These are phyloP conservation scores for Samsoniella hepiali DNA, from an alignment of 2,329 filamentous ascomycete genomes.

Conservation along the genomic window DNA sequence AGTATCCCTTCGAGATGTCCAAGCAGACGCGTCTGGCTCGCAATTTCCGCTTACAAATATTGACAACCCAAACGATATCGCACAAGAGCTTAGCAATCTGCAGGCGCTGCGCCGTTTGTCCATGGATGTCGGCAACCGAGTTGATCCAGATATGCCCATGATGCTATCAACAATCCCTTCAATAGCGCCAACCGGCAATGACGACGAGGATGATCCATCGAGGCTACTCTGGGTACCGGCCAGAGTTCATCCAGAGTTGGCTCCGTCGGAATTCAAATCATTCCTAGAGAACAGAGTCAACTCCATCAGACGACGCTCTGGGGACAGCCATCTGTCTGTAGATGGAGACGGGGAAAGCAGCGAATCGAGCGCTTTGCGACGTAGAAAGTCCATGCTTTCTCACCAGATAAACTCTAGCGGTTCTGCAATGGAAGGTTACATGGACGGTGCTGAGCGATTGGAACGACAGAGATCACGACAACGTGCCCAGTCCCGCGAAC, in stretches of 20 bases:
- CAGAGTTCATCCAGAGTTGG: slow-evolving; percentile 87
- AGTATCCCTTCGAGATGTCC: slow-evolving; percentile 51
- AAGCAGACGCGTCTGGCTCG: slow-evolving; percentile 56
- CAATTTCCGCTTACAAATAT: slow-evolving; percentile 87
- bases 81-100: slow-evolving; percentile 87
- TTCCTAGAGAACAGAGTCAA: slow-evolving; percentile 93
- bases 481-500: slow-evolving; percentile 52
- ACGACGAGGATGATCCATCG: slow-evolving; percentile 84
- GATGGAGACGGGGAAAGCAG: slow-evolving; percentile 50
- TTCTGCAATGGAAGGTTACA: slow-evolving; percentile 60
- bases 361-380: slow-evolving; percentile 62
- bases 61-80: slow-evolving; percentile 82
- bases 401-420: slow-evolving; percentile 73
- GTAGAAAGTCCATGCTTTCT: slow-evolving; percentile 96
- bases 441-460: slow-evolving; percentile 78
- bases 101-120: slow-evolving; percentile 89
- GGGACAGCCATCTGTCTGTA: slow-evolving; percentile 62
- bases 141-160: slow-evolving; percentile 70
- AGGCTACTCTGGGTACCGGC: slow-evolving; percentile 95
- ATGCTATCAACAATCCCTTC: slow-evolving; percentile 67
- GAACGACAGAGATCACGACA: slow-evolving; percentile 67
- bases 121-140: slow-evolving; percentile 79
- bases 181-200: slow-evolving; percentile 66
- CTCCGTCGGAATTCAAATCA: slow-evolving; percentile 92
- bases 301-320: slow-evolving; percentile 79